Conservation (phyloP, 1,284 basidiomycete species). For the Sporisorium sorghi region DNA sequence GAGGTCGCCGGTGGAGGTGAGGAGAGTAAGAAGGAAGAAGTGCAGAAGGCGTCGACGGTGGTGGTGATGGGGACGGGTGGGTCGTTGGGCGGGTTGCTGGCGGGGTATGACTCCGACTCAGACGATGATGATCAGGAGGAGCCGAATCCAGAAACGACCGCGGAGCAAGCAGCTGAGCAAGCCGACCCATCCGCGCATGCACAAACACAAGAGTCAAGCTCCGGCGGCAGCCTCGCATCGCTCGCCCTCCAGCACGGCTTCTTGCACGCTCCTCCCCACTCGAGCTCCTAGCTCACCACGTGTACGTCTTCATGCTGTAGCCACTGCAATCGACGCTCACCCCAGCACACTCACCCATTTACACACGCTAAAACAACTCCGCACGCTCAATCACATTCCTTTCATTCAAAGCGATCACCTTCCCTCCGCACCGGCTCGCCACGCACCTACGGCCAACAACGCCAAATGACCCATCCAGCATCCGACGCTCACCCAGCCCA, state of each 20-base stretch:
- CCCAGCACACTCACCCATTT: too few species aligned
- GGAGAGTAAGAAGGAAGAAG: too few species aligned
- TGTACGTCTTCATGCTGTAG: background rate
- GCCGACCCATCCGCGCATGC: background rate
- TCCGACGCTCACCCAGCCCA: background rate
- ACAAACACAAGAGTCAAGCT: too few species aligned
- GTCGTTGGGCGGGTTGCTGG: constrained; percentile 9
- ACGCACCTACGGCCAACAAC: background rate
- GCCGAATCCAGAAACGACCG: background rate
- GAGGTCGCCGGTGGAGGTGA: background rate
- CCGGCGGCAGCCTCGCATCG: background rate
- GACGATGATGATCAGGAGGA: constrained; percentile 5
- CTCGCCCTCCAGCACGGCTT: constrained; percentile 4
- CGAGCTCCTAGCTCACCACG: background rate
- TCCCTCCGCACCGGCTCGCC: background rate
- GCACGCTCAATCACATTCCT: background rate
- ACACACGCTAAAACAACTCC: background rate
- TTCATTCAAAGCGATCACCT: too few species aligned
- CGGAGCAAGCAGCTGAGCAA: background rate
- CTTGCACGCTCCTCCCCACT: background rate
- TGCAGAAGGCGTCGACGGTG: background rate
- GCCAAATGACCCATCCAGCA: constrained; percentile 5
- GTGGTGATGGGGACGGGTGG: background rate
- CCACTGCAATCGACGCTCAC: background rate
- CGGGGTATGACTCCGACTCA: constrained; percentile 23